Base-by-base conservation (phyloP, 2,329 filamentous ascomycete species). In the Alternaria conjuncta region DNA sequence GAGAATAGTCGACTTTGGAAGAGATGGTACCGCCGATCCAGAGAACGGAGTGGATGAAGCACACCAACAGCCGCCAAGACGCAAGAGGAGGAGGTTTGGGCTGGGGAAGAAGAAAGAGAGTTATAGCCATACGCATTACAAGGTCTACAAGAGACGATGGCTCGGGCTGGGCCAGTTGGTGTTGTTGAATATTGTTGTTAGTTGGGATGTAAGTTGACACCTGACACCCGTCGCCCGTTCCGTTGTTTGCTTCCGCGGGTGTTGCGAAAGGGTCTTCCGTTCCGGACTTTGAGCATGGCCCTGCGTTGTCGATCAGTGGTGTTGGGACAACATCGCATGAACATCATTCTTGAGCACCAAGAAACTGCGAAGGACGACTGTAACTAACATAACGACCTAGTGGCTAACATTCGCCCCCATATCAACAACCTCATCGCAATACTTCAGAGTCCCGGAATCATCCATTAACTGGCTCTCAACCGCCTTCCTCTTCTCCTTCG, bases 371-470 rank as follows among this genome's bases (percentile, higher is more conserved):
- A 10, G 23, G 1, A 45, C 2, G n/a, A 28, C 1, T 3, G 20
- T 15, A 41, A n/a, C 60, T 50, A 21, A 63, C 36, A 49, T 11
- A 18, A 18, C 2, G 5, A 13, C 15, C 12, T 70, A 94, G 92
- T 98, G 95, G 95, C 87, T 98, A 71, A 96, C 94, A 7, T 97
- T 94, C 80, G 91, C 94, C 2, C 91, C 95, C 44, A 90, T 97
- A 30, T 93, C 93, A 2, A 87, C 87, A 32, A 88, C 90, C 21
- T 87, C 93, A 2, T 89, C 94, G 0, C 71, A 84, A 23, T 97
- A 94, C 83, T 98, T 96, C 77, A 71, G 83, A 55, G 92, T 94
- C 12, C 86, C 86, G 32, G 89, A 94, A 74, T 89, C 88, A 15
- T 87, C 88, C 30, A 91, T 98, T 81, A 98, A 98, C 81, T 98